These are phyloP conservation scores for Peronospora destructor DNA, from an alignment of 352 stramenopile species.

Conservation along the genomic window DNA sequence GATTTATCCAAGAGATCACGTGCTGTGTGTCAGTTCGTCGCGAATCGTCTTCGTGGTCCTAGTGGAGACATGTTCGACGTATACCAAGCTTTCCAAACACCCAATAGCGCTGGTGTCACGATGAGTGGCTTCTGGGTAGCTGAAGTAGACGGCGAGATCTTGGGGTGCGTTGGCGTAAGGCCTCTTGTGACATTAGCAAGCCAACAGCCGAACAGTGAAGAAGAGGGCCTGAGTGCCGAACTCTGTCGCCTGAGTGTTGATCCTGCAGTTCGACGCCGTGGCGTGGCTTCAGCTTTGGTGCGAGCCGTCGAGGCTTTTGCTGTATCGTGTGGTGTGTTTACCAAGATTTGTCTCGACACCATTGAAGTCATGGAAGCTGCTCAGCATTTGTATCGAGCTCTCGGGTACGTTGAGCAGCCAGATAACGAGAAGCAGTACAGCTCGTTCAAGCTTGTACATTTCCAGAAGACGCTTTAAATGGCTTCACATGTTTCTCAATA, in stretches of 20 bases:
- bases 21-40: conserved; percentile 63
- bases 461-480: conserved; percentile 34
- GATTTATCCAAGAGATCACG: conserved; percentile 44
- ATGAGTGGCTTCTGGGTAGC: conserved; percentile 59
- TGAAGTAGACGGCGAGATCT: conserved; percentile 28
- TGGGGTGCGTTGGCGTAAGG: conserved; percentile 61
- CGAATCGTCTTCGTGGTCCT: conserved; percentile 38
- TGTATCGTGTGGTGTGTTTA: conserved; percentile 17
- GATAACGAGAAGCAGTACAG: conserved; percentile 27
- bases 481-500: conserved; percentile 6
- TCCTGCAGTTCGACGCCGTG: conserved; percentile 31
- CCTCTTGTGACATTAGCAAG: conserved; percentile 7
- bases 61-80: conserved; percentile 54
- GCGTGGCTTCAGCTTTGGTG: conserved; percentile 46
- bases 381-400: conserved; percentile 41
- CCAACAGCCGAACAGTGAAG: neutral
- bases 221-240: conserved; percentile 26
- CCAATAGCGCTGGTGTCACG: conserved; percentile 1
- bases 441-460: conserved; percentile 52
- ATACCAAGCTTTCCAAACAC: conserved; percentile 29
- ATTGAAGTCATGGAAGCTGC: conserved; percentile 53
- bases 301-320: conserved; percentile 37
- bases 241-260: conserved; percentile 58
- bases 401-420: conserved; percentile 37
- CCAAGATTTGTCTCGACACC: conserved; percentile 46